A percentile compares a stretch with the other conserved stretches of the same genome.
Evolutionary conservation across 1,139 yeast genomes (phyloP).

Genomic region (Neolecta irregularis): DNA sequence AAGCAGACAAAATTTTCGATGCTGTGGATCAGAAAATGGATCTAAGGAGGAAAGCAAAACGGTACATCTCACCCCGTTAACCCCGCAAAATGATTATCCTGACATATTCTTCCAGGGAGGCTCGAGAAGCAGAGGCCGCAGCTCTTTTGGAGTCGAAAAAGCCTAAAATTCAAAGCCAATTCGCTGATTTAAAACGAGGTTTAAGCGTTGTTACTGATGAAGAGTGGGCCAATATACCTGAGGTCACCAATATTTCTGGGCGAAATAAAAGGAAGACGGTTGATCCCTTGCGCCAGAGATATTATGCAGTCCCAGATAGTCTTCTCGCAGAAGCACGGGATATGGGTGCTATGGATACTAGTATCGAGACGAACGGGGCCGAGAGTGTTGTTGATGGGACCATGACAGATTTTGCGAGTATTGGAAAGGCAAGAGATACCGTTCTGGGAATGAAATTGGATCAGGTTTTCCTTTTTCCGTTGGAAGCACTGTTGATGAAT

Average conservation of each 20-base stretch:
- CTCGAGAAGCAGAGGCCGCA: constrained; percentile 21
- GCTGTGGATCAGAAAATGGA: constrained; percentile 45
- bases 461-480: constrained; percentile 16
- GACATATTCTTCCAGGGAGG: constrained; percentile 15
- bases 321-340: constrained; percentile 29
- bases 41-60: constrained; percentile 26
- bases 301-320: constrained; percentile 73
- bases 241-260: constrained; percentile 74
- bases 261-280: constrained; percentile 58
- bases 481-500: constrained; percentile 1
- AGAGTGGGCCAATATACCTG: constrained; percentile 76
- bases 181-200: constrained; percentile 47
- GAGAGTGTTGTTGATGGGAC: constrained; percentile 19
- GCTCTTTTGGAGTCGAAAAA: constrained; percentile 19
- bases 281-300: constrained; percentile 49
- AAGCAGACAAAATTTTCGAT: constrained; percentile 58
- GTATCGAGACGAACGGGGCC: constrained; percentile 18
- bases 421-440: constrained; percentile 40
- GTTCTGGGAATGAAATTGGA: constrained; percentile 37
- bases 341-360: constrained; percentile 24
- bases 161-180: constrained; percentile 30
- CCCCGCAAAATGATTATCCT: neutral
- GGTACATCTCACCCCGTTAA: constrained; percentile 13
- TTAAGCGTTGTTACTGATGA: constrained; percentile 44
- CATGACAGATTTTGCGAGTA: constrained; percentile 33